These are phyloP conservation scores for Metschnikowia anglica DNA, from an alignment of 805 yeast genomes.

Conservation along the genomic window DNA sequence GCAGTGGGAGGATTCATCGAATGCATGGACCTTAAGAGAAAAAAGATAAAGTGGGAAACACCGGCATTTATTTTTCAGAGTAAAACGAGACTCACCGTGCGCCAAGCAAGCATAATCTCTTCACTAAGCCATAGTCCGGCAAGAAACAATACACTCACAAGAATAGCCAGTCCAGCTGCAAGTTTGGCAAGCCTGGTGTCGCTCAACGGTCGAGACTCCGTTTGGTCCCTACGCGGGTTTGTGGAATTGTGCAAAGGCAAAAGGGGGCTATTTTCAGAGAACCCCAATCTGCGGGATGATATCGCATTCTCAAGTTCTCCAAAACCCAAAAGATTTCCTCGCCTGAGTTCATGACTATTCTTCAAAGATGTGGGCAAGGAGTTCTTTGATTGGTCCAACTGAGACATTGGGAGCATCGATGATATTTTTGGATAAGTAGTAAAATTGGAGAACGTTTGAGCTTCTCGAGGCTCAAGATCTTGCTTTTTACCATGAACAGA, in stretches of 20 bases:
- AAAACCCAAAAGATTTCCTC: background rate
- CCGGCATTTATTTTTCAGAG: background rate
- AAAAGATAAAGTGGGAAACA: background rate
- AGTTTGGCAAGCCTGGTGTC: background rate
- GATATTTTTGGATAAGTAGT: conserved; percentile 4
- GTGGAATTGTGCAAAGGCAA: conserved; percentile 4
- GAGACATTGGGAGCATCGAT: background rate
- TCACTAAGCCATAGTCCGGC: conserved; percentile 10
- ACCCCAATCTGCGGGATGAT: conserved; percentile 2
- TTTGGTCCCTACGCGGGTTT: background rate
- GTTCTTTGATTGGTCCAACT: background rate
- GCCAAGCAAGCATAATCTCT: conserved; percentile 8
- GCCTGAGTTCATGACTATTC: background rate
- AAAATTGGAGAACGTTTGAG: conserved; percentile 2
- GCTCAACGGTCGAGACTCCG: background rate
- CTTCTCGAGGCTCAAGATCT: background rate
- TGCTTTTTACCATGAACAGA: conserved; percentile 2
- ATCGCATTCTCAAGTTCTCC: conserved; percentile 5
- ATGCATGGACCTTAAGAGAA: no score
- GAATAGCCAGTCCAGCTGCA: conserved; percentile 10
- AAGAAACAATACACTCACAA: conserved; percentile 8
- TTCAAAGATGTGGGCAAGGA: conserved; percentile 2
- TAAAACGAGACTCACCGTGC: background rate
- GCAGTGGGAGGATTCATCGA: conserved; percentile 1
- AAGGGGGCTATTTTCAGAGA: conserved; percentile 8